A percentile compares a stretch with the other conserved stretches of the same genome.
phyloP scores from a whole-genome alignment of 2,329 filamentous ascomycete species.

The Sporothrix pallida region DNA sequence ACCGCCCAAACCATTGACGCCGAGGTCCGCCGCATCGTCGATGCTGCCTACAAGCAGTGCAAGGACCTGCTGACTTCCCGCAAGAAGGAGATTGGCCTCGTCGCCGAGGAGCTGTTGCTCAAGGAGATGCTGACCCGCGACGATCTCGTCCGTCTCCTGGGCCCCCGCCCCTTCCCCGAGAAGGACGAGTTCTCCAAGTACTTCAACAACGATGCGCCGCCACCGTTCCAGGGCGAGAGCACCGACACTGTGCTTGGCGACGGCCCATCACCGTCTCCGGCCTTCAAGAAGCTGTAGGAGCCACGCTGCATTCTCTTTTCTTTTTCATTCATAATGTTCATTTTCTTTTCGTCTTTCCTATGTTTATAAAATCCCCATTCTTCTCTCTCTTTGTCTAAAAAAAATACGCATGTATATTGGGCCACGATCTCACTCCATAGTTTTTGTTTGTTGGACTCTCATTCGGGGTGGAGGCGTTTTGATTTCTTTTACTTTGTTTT shows the following conservation, averaged over 20 bases:
- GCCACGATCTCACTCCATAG: conserved; percentile 20
- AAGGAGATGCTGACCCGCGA: conserved; percentile 93
- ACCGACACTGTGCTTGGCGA: conserved; percentile 45
- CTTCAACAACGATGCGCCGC: conserved; percentile 70
- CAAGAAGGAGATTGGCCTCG: conserved; percentile 84
- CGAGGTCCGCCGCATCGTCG: conserved; percentile 90
- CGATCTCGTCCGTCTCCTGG: conserved; percentile 88
- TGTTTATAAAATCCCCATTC: conserved; percentile 32
- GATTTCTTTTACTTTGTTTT: neutral
- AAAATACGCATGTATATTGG: conserved; percentile 13
- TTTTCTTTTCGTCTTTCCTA: neutral
- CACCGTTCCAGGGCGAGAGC: conserved; percentile 57
- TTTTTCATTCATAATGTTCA: neutral
- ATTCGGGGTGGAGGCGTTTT: conserved; percentile 29
- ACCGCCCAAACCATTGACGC: conserved; percentile 90
- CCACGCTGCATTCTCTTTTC: neutral
- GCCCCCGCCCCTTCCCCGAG: conserved; percentile 83
- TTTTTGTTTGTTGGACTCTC: conserved; percentile 21
- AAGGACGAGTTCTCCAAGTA: conserved; percentile 92
- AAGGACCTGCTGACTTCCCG: conserved; percentile 80
- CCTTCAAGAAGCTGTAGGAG: conserved; percentile 29
- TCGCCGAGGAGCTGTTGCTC: conserved; percentile 88
- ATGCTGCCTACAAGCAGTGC: conserved; percentile 92
- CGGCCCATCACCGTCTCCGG: conserved; percentile 17
- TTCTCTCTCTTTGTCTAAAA: conserved; percentile 12